Evolutionary conservation across 2,329 filamentous ascomycete species (phyloP), one percentile per base, ranked within the genome.

Genomic region (Neophaeococcomyces aloes): DNA sequence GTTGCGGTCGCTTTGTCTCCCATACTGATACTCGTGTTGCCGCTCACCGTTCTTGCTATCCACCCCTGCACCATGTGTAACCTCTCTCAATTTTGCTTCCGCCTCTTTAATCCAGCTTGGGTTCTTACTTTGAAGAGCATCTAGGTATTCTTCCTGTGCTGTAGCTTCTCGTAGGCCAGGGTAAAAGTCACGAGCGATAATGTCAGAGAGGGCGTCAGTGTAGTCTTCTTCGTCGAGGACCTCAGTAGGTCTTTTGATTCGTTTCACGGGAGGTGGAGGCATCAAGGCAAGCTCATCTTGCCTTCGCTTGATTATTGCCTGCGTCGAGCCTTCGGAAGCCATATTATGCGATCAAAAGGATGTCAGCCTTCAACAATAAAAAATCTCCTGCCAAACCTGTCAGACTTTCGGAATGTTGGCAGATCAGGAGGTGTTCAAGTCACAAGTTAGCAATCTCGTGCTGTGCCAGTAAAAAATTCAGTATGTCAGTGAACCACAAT

Each of bases 181-280:
- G 57, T 96, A 98, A 69, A 94, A 98, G 69, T 98, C 91, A 52
- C 91, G 80, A 7, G 86, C 86, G 50, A 98, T 94, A 59, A 98
- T 96, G 54, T 91, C 82, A 0, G 88, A 94, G 21, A 98, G 72
- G 1, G 85, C 83, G 46, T 87, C 79, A 2, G 86, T 91, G 63
- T 98, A 98, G 42, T 83, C 79, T 54, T 98, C 89, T 70, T 98
- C 91, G 61, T 94, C 86, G 21, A 98, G 76, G 21, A 95, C 79
- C 49, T 82, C 83, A 49, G 81, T 79, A 0, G 91, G 91, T 41
- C 91, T 77, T 65, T 95, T 95, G 58, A 95, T 94, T 46, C 86
- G 82, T 63, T 94, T 96, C 32, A 80, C 71, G 0, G 79, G 74
- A 3, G 87, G 86, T 4, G 89, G 88, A 8, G 88, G 87, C 87